A percentile compares a stretch with the other conserved stretches of the same genome.
Evolutionary conservation across 176 grass and related monocot species (phyloP).

Genomic region (Thalia dealbata): DNA sequence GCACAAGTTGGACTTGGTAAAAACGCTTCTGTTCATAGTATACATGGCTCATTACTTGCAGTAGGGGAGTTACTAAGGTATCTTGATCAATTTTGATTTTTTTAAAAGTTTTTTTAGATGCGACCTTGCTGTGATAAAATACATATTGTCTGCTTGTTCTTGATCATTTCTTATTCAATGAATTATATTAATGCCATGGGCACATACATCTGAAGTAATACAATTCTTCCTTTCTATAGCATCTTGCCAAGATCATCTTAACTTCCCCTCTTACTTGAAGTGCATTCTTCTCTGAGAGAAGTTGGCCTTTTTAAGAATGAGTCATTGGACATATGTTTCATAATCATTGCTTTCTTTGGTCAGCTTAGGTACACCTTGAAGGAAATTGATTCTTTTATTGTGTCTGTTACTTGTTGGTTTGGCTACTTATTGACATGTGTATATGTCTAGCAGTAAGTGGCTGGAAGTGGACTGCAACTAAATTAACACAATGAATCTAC

Average conservation of each 20-base stretch:
- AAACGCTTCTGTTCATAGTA: conserved; percentile 96
- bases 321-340: background rate
- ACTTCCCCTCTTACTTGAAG: background rate
- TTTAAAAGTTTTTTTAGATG: conserved; percentile 1
- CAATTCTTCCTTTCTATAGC: background rate
- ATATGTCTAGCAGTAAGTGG: background rate
- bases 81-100: background rate
- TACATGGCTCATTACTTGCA: conserved; percentile 91
- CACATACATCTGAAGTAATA: background rate
- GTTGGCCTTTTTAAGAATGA: background rate
- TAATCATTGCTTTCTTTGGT: background rate
- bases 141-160: background rate
- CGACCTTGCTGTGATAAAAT: background rate
- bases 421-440: background rate
- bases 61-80: conserved; percentile 96
- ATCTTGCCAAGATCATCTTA: background rate
- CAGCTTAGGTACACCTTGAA: background rate
- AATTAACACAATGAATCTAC: background rate
- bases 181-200: background rate
- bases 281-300: background rate
- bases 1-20: conserved; percentile 90
- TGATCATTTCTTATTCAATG: background rate
- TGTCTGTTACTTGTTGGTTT: background rate
- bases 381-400: background rate
- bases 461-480: background rate